phyloP scores from a whole-genome alignment of 2,329 filamentous ascomycete species.

The Arthrobotrys iridis region DNA sequence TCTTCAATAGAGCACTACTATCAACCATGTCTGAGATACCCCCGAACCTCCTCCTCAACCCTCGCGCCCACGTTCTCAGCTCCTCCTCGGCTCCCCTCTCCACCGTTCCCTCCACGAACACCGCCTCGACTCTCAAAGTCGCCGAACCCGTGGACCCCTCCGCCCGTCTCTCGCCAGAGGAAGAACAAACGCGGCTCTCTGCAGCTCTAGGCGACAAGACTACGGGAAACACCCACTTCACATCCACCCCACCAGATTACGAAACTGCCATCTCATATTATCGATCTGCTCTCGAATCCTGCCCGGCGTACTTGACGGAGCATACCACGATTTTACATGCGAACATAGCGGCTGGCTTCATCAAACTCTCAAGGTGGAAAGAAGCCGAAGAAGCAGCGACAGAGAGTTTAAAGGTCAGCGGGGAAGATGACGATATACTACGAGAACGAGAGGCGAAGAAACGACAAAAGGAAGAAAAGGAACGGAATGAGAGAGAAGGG shows the following conservation, averaged over 20 bases:
- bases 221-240: conserved; percentile 45
- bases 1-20: background rate
- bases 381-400: conserved; percentile 50
- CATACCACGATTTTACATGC: conserved; percentile 40
- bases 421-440: conserved; percentile 45
- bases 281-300: conserved; percentile 41
- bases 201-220: conserved; percentile 28
- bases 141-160: conserved; percentile 12
- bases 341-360: conserved; percentile 46
- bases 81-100: conserved; percentile 43
- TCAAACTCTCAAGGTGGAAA: conserved; percentile 52
- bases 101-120: conserved; percentile 37
- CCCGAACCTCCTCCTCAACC: conserved; percentile 50
- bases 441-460: conserved; percentile 14
- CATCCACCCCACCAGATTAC: conserved; percentile 48
- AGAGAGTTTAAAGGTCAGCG: conserved; percentile 34
- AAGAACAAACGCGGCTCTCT: conserved; percentile 60
- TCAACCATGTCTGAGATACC: conserved; percentile 26
- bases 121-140: background rate
- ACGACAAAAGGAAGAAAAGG: conserved; percentile 24
- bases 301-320: conserved; percentile 21
- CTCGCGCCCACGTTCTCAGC: conserved; percentile 40
- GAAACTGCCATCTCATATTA: conserved; percentile 52
- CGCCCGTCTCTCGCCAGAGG: conserved; percentile 63
- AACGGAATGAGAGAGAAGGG: conserved; percentile 21